These are phyloP conservation scores for Hemisphaericaspora xylanilytica DNA, from an alignment of 1,139 yeast genomes.

Conservation along the genomic window DNA sequence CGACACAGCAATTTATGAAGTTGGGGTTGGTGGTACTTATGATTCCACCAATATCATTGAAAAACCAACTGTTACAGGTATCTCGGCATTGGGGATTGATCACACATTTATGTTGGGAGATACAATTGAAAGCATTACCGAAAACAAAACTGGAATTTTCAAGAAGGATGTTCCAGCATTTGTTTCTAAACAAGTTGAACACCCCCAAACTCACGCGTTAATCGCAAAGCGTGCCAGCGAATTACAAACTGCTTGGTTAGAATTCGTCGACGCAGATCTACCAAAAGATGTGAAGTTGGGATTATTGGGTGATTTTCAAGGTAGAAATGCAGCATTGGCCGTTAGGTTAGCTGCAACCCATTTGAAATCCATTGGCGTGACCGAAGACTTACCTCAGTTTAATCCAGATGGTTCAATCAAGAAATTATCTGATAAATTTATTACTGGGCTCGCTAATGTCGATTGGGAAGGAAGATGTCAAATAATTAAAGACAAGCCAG, in stretches of 20 bases:
- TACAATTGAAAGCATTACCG: conserved; percentile 86
- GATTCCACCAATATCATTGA: conserved; percentile 90
- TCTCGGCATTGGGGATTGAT: conserved; percentile 85
- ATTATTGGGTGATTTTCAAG: conserved; percentile 84
- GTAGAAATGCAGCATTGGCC: conserved; percentile 84
- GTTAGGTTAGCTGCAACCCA: conserved; percentile 69
- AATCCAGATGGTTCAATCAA: conserved; percentile 18
- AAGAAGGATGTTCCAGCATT: conserved; percentile 67
- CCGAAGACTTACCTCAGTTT: conserved; percentile 26
- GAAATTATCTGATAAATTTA: conserved; percentile 56
- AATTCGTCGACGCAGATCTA: conserved; percentile 42
- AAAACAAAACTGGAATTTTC: conserved; percentile 96
- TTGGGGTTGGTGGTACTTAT: conserved; percentile 96
- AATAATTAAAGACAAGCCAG: conserved; percentile 44
- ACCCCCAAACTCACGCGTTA: conserved; percentile 51
- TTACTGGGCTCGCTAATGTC: conserved; percentile 64
- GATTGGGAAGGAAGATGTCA: conserved; percentile 97
- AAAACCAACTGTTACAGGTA: conserved; percentile 82
- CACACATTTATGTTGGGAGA: conserved; percentile 87
- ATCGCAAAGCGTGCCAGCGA: conserved; percentile 66
- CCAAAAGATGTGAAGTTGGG: conserved; percentile 56
- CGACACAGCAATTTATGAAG: conserved; percentile 92
- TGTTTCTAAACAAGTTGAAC: conserved; percentile 56
- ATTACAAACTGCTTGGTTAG: conserved; percentile 47
- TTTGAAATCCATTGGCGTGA: conserved; percentile 46